Conservation (phyloP, 768 basidiomycete genomes). For the Pisolithus sp. region DNA sequence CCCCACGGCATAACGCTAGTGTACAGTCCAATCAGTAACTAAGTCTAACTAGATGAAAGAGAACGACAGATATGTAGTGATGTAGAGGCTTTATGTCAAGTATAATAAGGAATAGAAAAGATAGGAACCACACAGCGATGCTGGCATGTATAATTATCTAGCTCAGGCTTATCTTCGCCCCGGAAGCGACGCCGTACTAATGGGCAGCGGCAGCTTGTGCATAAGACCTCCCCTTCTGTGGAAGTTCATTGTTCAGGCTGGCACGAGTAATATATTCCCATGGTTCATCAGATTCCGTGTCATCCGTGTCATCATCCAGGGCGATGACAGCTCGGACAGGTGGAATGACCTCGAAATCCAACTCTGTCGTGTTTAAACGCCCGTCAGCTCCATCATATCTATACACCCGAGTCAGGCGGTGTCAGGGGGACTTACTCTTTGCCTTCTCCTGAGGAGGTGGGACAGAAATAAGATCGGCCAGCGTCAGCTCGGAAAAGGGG, state of each 20-base stretch:
- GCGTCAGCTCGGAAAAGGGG: slow-evolving; percentile 17
- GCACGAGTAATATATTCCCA: slow-evolving; percentile 29
- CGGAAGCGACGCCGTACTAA: not conserved
- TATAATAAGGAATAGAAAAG: not conserved
- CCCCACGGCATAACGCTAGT: too few species aligned
- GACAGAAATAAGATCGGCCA: slow-evolving; percentile 22
- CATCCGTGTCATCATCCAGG: slow-evolving; percentile 18
- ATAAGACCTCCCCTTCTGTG: slow-evolving; percentile 25
- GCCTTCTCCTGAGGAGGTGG: slow-evolving; percentile 16
- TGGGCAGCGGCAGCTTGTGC: slow-evolving; percentile 18
- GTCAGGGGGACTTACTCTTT: slow-evolving; percentile 17
- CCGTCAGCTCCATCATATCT: slow-evolving; percentile 1
- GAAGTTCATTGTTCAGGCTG: slow-evolving; percentile 19
- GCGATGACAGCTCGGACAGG: slow-evolving; percentile 27
- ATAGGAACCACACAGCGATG: not conserved
- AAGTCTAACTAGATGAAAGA: not conserved
- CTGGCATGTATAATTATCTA: not conserved
- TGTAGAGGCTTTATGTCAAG: not conserved
- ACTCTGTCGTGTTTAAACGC: slow-evolving; percentile 5
- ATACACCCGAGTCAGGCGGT: not conserved
- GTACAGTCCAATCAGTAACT: not conserved
- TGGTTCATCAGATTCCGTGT: slow-evolving; percentile 20
- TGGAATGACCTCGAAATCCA: slow-evolving; percentile 26
- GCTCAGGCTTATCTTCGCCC: not conserved
- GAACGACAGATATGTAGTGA: not conserved